phyloP scores from a whole-genome alignment of 2,329 filamentous ascomycete genomes.

The Aspergillus pseudoviridinutans region DNA sequence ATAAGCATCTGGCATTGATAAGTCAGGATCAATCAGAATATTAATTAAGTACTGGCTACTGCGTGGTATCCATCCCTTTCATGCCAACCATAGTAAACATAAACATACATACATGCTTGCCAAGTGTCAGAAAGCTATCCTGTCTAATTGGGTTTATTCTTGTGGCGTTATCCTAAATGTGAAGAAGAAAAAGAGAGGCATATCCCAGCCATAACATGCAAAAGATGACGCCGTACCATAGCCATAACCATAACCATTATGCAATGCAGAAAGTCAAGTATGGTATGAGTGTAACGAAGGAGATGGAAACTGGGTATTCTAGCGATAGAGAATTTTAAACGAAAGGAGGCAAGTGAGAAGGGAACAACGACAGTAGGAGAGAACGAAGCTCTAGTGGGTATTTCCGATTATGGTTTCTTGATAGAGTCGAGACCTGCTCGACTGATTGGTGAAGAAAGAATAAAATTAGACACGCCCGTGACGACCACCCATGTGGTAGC shows the following conservation, averaged over 20 bases:
- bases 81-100: not conserved
- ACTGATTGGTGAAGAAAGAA: not conserved
- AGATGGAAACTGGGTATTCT: not conserved
- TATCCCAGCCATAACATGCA: not conserved
- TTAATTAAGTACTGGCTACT: not conserved
- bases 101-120: not conserved
- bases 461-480: slow-evolving; percentile 17
- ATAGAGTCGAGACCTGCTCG: slow-evolving; percentile 8
- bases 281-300: not conserved
- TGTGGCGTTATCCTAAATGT: not conserved
- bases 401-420: not conserved
- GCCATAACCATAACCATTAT: not conserved
- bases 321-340: not conserved
- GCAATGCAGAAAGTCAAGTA: not conserved
- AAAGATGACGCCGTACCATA: not conserved
- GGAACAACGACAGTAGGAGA: not conserved
- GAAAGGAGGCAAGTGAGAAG: not conserved
- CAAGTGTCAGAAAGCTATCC: not conserved
- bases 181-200: not conserved
- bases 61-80: not conserved
- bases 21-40: not conserved
- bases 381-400: not conserved
- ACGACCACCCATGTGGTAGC: slow-evolving; percentile 39
- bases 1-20: not conserved
- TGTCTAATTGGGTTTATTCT: not conserved